Evolutionary conservation across 805 yeast genomes (phyloP), one percentile per base, ranked within the genome.

Genomic region (Wickerhamomyces ciferrii): DNA sequence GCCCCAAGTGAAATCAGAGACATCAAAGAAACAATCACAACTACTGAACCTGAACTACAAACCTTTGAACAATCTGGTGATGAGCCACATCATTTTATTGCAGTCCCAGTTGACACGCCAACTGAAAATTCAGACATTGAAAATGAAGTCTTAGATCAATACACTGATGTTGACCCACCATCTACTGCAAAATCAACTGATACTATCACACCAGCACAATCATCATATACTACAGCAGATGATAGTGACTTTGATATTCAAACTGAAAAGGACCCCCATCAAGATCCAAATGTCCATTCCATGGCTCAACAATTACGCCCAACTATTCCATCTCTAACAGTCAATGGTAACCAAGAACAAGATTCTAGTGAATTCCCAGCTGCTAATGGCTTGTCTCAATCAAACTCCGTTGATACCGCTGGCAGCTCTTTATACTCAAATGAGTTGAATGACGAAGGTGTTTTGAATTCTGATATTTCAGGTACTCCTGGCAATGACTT

Each of bases 301-400:
- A 71, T 76, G 74, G 81, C 81, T 5, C 74, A 74, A 46, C 71
- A 73, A 43, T 50, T 76, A 19, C 69, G 79, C 44, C 67, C 76
- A 5, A 67, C 68, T 0, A 65, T 70, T 41, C 67, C 70, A 23
- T 52, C 49, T 2, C 40, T 47, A 2, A 47, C 47, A n/a, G 48
- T 46, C 18, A 53, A 48, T 43, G 43, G 48, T 37, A 43, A 36
- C 14, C 48, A 11, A 39, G 21, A 44, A 3, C 31, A 39, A 4
- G 41, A 25, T 32, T 20, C 39, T 5, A n/a, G 6, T 2, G 19
- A 27, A 10, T 23, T 23, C 6, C n/a, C 15, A 4, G 34, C 34
- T 27, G 23, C 13, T 1, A 18, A 5, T 15, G 32, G 20, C 6
- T 27, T 18, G n/a, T 18, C 32, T 17, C 32, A 25, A 18, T 14